These are phyloP conservation scores for Talaromyces thailandensis DNA, from an alignment of 495 filamentous ascomycete genomes.

Conservation along the genomic window DNA sequence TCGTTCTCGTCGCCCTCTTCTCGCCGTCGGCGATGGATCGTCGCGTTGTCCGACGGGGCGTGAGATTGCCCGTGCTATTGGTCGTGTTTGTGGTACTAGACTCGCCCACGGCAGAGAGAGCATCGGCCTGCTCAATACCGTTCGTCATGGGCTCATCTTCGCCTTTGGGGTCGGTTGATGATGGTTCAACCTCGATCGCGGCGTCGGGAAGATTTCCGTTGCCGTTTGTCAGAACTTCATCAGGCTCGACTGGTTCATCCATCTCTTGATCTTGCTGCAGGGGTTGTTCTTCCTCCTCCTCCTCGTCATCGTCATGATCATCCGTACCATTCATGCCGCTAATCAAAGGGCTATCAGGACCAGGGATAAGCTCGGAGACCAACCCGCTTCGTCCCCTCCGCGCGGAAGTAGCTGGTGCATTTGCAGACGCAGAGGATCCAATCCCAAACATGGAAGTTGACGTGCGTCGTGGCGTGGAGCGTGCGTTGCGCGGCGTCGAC, in stretches of 20 bases:
- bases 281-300: constrained; percentile 1
- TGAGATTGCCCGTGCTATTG: background rate
- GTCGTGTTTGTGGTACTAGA: constrained; percentile 1
- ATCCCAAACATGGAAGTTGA: constrained; percentile 11
- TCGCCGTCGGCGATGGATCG: constrained; percentile 7
- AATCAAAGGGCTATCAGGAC: constrained; percentile 15
- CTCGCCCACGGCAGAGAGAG: background rate
- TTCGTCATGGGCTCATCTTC: background rate
- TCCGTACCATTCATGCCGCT: constrained; percentile 13
- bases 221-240: background rate
- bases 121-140: background rate
- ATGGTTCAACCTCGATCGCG: background rate
- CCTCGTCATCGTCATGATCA: constrained; percentile 15
- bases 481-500: constrained; percentile 6
- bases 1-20: background rate
- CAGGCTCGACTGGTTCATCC: background rate
- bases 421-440: constrained; percentile 13
- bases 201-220: background rate
- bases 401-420: constrained; percentile 14
- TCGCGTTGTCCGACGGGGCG: background rate
- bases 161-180: background rate
- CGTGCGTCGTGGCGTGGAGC: constrained; percentile 28
- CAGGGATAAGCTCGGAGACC: constrained; percentile 19
- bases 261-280: background rate
- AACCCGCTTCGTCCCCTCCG: constrained; percentile 33